Evolutionary conservation across 1,139 yeast species (phyloP).

Genomic region (Spencermartinsiella ligniputridi): DNA sequence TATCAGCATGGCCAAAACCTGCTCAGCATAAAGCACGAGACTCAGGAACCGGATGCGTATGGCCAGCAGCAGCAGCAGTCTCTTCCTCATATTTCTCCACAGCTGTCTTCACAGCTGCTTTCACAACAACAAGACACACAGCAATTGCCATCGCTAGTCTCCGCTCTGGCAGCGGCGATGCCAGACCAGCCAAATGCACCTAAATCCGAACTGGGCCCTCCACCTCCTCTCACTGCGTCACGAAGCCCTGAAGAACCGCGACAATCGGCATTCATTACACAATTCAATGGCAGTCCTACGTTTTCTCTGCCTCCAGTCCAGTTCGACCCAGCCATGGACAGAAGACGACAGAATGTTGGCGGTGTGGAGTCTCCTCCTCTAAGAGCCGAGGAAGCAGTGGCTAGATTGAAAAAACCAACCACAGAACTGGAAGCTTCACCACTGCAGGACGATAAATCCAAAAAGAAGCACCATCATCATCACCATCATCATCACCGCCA

Average conservation of each 20-base stretch:
- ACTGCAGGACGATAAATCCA: neutral
- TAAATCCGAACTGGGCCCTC: neutral
- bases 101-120: neutral
- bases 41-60: too few species aligned
- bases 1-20: neutral
- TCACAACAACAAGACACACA: neutral
- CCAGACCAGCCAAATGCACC: neutral
- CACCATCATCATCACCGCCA: constrained; percentile 22
- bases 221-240: neutral
- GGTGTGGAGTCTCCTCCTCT: constrained; percentile 21
- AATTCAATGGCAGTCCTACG: constrained; percentile 12
- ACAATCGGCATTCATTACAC: constrained; percentile 13
- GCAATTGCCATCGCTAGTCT: neutral
- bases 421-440: constrained; percentile 1
- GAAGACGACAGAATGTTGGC: constrained; percentile 19
- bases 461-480: constrained; percentile 11
- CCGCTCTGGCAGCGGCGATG: neutral
- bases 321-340: constrained; percentile 20
- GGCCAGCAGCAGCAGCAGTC: neutral
- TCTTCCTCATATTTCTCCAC: neutral
- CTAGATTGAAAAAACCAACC: constrained; percentile 25
- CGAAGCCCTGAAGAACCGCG: constrained; percentile 7
- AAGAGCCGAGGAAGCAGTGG: constrained; percentile 34
- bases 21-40: too few species aligned
- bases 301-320: constrained; percentile 24